Conservation (phyloP, 202 grass and related monocot species). For the Saccharum hybrid region DNA sequence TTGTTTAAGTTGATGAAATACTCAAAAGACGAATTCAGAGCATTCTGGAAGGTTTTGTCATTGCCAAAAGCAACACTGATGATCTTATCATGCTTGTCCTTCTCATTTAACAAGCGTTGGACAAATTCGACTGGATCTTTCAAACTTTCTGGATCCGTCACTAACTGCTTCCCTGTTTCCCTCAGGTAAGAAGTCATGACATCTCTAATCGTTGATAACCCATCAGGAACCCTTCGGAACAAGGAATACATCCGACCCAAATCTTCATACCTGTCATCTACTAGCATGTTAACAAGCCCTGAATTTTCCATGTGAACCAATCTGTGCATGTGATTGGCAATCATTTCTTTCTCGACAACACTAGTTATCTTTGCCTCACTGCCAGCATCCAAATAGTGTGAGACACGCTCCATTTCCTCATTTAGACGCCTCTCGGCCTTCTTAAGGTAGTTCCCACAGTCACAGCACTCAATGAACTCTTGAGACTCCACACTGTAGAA, state of each 20-base stretch:
- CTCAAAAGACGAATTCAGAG: slow-evolving; percentile 93
- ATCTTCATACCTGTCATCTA: slow-evolving; percentile 86
- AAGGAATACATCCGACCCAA: slow-evolving; percentile 86
- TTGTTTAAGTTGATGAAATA: slow-evolving; percentile 97
- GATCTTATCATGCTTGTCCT: slow-evolving; percentile 96
- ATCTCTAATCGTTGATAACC: slow-evolving; percentile 78
- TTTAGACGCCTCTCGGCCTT: slow-evolving; percentile 86
- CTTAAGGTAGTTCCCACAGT: slow-evolving; percentile 92
- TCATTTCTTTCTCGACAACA: slow-evolving; percentile 95
- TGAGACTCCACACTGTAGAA: slow-evolving; percentile 92
- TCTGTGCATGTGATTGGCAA: slow-evolving; percentile 93
- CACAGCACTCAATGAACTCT: slow-evolving; percentile 81
- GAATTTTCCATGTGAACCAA: slow-evolving; percentile 98
- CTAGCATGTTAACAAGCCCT: slow-evolving; percentile 91
- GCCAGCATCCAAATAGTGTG: slow-evolving; percentile 84
- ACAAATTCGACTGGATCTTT: slow-evolving; percentile 98
- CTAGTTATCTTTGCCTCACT: slow-evolving; percentile 94
- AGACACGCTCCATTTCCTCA: slow-evolving; percentile 96
- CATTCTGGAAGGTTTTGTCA: slow-evolving; percentile 97
- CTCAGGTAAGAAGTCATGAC: slow-evolving; percentile 90
- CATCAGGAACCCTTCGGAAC: slow-evolving; percentile 87
- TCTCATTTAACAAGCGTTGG: slow-evolving; percentile 82
- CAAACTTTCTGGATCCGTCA: slow-evolving; percentile 84
- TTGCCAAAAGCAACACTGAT: slow-evolving; percentile 91
- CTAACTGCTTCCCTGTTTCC: slow-evolving; percentile 84